Conservation (phyloP, 1,284 basidiomycete species). For the Abortiporus biennis region DNA sequence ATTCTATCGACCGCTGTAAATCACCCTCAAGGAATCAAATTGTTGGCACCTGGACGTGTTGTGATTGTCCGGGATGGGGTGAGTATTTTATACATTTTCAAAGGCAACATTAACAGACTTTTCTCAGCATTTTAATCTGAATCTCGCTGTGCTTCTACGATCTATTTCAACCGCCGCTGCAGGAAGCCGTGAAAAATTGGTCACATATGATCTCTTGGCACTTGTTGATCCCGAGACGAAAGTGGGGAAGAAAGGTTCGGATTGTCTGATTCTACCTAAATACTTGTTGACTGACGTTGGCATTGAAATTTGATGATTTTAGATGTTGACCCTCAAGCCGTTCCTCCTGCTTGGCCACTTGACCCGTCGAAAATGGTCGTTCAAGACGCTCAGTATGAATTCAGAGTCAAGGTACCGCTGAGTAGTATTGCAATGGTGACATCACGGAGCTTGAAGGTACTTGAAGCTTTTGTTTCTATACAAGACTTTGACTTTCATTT, state of each 20-base stretch:
- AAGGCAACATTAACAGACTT: neutral
- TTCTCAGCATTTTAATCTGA: constrained; percentile 74
- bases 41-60: constrained; percentile 71
- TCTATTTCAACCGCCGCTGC: constrained; percentile 34
- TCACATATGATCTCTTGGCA: constrained; percentile 67
- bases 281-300: neutral
- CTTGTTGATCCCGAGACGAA: constrained; percentile 68
- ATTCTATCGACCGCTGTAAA: constrained; percentile 62
- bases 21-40: constrained; percentile 65
- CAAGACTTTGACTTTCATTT: neutral
- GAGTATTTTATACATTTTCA: constrained; percentile 19
- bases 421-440: constrained; percentile 80
- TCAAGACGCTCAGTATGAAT: constrained; percentile 62
- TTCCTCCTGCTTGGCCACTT: constrained; percentile 77
- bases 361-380: constrained; percentile 39
- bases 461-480: constrained; percentile 7
- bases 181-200: constrained; percentile 42
- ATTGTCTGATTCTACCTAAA: neutral
- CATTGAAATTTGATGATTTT: neutral
- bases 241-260: constrained; percentile 45
- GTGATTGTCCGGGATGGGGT: constrained; percentile 83
- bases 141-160: constrained; percentile 69
- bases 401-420: constrained; percentile 54
- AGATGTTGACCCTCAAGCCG: constrained; percentile 58
- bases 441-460: constrained; percentile 65